Percentiles rank a stretch among this genome's conserved stretches.
phyloP scores from a whole-genome alignment of 257 asterid species.

The Salvia rosmarinus region DNA sequence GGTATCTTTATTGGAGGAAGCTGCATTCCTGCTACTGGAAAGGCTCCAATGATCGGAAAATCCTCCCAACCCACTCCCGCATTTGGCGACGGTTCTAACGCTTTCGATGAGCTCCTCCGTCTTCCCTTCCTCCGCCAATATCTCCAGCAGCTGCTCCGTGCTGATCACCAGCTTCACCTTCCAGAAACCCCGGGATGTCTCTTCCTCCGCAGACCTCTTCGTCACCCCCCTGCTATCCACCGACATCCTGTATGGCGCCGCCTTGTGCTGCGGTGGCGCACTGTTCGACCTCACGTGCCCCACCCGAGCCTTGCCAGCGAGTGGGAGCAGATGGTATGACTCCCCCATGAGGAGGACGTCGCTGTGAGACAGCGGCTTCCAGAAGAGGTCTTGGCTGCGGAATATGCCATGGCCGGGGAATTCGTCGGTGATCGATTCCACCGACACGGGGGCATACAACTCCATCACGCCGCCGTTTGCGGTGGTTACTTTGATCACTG shows the following conservation, averaged over 20 bases:
- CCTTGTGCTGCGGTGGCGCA: conserved; percentile 44
- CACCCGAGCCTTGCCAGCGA: conserved; percentile 29
- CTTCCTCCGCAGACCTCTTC: conserved; percentile 37
- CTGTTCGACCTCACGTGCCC: conserved; percentile 74
- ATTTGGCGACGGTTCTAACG: conserved; percentile 81
- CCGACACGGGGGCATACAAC: conserved; percentile 57
- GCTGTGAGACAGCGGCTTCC: conserved; percentile 74
- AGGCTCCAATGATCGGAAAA: conserved; percentile 83
- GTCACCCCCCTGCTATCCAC: conserved; percentile 51
- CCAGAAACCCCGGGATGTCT: conserved; percentile 56
- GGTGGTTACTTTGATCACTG: conserved; percentile 59
- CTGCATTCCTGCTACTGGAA: conserved; percentile 59
- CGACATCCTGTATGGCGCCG: conserved; percentile 78
- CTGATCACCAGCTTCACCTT: conserved; percentile 82
- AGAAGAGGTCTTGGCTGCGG: conserved; percentile 69
- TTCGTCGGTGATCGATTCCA: conserved; percentile 75
- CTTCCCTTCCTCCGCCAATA: conserved; percentile 65
- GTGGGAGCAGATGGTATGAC: conserved; percentile 75
- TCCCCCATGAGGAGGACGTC: conserved; percentile 61
- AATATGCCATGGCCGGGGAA: conserved; percentile 86
- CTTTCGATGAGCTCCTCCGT: conserved; percentile 89
- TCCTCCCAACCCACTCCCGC: conserved; percentile 50
- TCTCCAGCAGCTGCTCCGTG: conserved; percentile 71
- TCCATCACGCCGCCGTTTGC: conserved; percentile 82
- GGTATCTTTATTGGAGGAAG: conserved; percentile 46